Evolutionary conservation across 1,139 yeast species (phyloP).

Genomic region (Kazachstania sp.): DNA sequence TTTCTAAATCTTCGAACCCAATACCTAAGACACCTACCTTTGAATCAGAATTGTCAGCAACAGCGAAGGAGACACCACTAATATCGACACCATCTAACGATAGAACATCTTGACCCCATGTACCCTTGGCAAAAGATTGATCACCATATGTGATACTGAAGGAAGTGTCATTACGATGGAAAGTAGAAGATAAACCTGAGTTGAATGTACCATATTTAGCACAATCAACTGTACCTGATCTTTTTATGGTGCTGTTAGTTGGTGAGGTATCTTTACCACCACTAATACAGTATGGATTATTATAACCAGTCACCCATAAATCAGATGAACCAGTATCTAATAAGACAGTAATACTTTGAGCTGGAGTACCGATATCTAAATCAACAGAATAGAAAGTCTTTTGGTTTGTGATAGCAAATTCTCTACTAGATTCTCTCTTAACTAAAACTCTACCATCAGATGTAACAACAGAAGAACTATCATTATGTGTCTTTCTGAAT

Average conservation of each 20-base stretch:
- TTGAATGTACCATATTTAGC: slow-evolving; percentile 36
- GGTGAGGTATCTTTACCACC: background rate
- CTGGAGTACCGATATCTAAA: slow-evolving; percentile 43
- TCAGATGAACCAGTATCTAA: slow-evolving; percentile 70
- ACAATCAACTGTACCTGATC: slow-evolving; percentile 19
- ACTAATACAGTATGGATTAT: slow-evolving; percentile 17
- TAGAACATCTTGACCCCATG: slow-evolving; percentile 47
- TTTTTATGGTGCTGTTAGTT: background rate
- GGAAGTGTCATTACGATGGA: slow-evolving; percentile 37
- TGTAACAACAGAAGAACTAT: background rate
- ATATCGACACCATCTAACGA: slow-evolving; percentile 26
- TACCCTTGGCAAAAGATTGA: slow-evolving; percentile 46
- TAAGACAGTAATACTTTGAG: slow-evolving; percentile 43
- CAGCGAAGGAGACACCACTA: slow-evolving; percentile 43
- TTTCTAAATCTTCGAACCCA: slow-evolving; percentile 46
- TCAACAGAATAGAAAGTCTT: slow-evolving; percentile 22
- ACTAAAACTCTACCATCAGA: background rate
- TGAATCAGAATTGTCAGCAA: slow-evolving; percentile 45
- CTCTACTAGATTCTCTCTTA: slow-evolving; percentile 7
- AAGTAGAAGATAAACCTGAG: slow-evolving; percentile 38
- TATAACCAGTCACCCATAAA: slow-evolving; percentile 43
- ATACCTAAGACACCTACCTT: slow-evolving; percentile 53
- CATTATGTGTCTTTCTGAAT: background rate
- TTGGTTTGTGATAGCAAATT: slow-evolving; percentile 17
- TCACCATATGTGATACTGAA: slow-evolving; percentile 52